These are phyloP conservation scores for Bruguiera parviflora DNA, from an alignment of 345 rosid genomes.

Conservation along the genomic window DNA sequence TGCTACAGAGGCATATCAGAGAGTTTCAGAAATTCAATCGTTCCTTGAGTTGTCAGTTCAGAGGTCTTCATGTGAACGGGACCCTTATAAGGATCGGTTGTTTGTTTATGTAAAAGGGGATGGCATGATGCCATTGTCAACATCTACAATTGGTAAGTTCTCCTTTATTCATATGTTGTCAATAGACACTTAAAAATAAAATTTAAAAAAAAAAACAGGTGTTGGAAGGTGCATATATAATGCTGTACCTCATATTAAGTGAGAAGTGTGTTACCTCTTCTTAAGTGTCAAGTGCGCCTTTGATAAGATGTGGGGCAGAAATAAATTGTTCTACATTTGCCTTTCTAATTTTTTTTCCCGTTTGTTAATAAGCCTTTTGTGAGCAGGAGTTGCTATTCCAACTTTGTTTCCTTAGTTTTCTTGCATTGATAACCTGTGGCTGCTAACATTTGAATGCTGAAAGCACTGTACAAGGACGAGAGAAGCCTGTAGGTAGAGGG, in stretches of 20 bases:
- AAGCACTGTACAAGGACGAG: too few relatives aligned
- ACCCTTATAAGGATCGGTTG: conserved; percentile 66
- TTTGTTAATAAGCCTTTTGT: too few relatives aligned
- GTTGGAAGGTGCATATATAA: not conserved
- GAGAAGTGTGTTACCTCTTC: not conserved
- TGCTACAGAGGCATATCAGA: conserved; percentile 53
- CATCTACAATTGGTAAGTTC: conserved; percentile 56
- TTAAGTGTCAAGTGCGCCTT: not conserved
- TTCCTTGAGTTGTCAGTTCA: conserved; percentile 75
- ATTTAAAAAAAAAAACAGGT: not conserved
- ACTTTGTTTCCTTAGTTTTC: too few relatives aligned
- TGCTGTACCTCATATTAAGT: not conserved
- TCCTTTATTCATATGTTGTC: conserved; percentile 5
- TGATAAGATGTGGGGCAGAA: too few relatives aligned
- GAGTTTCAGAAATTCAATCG: conserved; percentile 76
- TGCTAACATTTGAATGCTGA: too few relatives aligned
- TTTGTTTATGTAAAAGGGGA: conserved; percentile 60
- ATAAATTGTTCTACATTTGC: conserved; percentile 1
- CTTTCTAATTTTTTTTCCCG: conserved; percentile 4
- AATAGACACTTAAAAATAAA: not conserved
- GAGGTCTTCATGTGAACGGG: conserved; percentile 83
- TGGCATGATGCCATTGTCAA: conserved; percentile 43
- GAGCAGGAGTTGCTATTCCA: too few relatives aligned
- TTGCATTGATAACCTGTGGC: too few relatives aligned
- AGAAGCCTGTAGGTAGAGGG: too few relatives aligned